Base-by-base conservation (phyloP, 2,329 filamentous ascomycete species). In the Paecilomyces dactylethromorphus region DNA sequence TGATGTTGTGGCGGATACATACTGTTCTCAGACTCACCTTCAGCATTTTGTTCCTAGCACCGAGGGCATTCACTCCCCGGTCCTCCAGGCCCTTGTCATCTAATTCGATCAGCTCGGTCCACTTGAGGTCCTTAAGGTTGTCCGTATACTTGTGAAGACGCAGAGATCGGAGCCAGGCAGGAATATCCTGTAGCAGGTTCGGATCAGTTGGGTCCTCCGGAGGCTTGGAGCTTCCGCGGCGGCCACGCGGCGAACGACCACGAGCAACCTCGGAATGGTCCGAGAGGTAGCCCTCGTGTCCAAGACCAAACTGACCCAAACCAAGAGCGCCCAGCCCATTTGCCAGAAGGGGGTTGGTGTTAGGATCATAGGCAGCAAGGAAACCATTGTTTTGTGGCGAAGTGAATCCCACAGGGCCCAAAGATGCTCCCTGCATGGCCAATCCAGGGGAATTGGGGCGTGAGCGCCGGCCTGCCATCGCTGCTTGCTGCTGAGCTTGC, bases 61-160 rank as follows among this genome's bases (percentile, higher is more conserved):
- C 94, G 58, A 97, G 84, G 57, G 94, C 94, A 74, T 96, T 97
- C 32, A 99, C 94, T 55, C 94, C 94, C 56, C 91, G 88, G 26
- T 91, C 90, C 77, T 97, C 93, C 63, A 99, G 81, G 54, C 91
- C 92, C 71, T 92, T 92, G 66, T 99, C 94, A 69, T 97, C 91
- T 66, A 99, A 80, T 74, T 94, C 90, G 60, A 99, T 81, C 66
- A 99, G 78, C 57, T 99, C 94, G 29, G 88, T 90, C 94, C 94
- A 99, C 69, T 94, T 92, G 81, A 97, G 86, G 70, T 97, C 93
- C 78, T 97, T 99, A 63, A 99, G 79, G 67, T 97, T 95, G 66
- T 99, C 94, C 10, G 94, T 99, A 77, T 99, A 99, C 81, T 99
- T 99, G 82, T 99, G 94, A 68, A 99, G 82, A 61, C 94, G 87